Evolutionary conservation across 805 yeast species (phyloP).

Genomic region (Monosporozyma servazzii): DNA sequence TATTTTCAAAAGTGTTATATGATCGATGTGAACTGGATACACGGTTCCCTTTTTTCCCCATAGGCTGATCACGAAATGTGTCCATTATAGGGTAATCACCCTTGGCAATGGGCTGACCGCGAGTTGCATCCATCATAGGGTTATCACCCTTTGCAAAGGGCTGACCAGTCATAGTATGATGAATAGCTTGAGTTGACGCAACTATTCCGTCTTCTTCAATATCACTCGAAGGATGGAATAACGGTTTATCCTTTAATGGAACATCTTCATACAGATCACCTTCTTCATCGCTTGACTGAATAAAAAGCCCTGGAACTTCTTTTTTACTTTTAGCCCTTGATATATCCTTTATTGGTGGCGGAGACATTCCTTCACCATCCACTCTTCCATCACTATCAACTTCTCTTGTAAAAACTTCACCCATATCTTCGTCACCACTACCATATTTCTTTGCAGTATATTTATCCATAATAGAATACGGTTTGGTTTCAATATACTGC

Average conservation of each 20-base stretch:
- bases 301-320: not conserved
- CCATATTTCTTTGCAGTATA: not conserved
- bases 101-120: too few relatives aligned
- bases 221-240: not conserved
- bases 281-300: not conserved
- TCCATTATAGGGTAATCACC: not conserved
- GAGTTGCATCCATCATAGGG: too few relatives aligned
- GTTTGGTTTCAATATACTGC: slow-evolving; percentile 26
- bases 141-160: too few relatives aligned
- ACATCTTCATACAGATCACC: not conserved
- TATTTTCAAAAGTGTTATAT: not conserved
- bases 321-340: too few relatives aligned
- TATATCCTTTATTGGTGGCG: not conserved
- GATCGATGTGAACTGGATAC: not conserved
- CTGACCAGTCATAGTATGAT: too few relatives aligned
- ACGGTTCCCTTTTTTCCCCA: not conserved
- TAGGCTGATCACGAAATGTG: not conserved
- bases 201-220: not conserved
- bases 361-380: not conserved
- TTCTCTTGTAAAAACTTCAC: not conserved
- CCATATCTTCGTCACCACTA: not conserved
- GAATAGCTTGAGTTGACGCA: not conserved
- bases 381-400: slow-evolving; percentile 5
- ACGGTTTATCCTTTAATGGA: not conserved
- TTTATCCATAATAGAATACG: slow-evolving; percentile 10